Base-by-base conservation (phyloP, 768 basidiomycete genomes). In the Suillus occidentalis region DNA sequence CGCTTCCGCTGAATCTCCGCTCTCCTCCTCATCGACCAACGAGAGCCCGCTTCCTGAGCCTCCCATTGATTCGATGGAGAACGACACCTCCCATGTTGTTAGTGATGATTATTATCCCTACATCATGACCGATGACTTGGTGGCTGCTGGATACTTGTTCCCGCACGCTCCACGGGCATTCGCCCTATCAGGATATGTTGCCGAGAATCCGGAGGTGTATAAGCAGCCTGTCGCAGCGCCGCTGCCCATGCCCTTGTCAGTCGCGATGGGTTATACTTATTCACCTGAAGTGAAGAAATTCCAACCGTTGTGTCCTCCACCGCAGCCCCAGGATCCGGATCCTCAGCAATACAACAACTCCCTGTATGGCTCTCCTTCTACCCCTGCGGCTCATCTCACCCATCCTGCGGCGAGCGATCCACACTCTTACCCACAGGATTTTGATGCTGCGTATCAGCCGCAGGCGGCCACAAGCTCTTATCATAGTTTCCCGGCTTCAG, bases 31-130 rank as follows among this genome's bases (percentile, higher is more conserved):
- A 14, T 81, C 81, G 4, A 73, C 73, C 60, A 77, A 77, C 67
- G 77, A 72, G 69, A 81, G 79, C 50, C 81, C 80, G 16, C 72
- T 80, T 22, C 76, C 81, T 0, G 80, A 81, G 16, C 72, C 75
- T 6, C 71, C 71, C 66, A 66, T 79, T 65, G 79, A 81, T 62
- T 71, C 13, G 20, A 76, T 76, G 76, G 75, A 76, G 52, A 63
- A 64, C 62, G 75, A 77, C 66, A 40, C 62, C 3, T 60, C 70
- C 0, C 65, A 76, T 59, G 75, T 70, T 28, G 71, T 71, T 66
- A 68, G 63, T 55, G 76, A 76, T 60, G 76, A 76, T 50, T 76
- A 69, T 60, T 75, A 72, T 36, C 63, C 72, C 37, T 75, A 73
- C 68, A 13, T 71, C 4, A 40, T 66, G 10, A 60, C 74, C 0